Evolutionary conservation across 371 early-diverging fungal genomes (phyloP).

Genomic region (Entomophthora muscae): DNA sequence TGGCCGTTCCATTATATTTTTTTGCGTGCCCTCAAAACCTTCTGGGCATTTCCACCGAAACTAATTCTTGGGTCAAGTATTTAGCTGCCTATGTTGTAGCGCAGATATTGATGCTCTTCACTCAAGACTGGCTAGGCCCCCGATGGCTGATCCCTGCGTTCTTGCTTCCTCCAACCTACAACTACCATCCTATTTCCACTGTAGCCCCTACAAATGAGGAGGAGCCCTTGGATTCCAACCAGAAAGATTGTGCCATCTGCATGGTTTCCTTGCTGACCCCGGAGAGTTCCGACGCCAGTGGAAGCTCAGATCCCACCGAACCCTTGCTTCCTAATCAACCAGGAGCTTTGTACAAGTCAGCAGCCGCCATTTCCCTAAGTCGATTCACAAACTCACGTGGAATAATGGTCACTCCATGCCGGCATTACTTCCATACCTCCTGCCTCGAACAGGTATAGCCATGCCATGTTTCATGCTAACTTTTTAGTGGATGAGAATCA

Average conservation of each 20-base stretch:
- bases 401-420: conserved; percentile 3
- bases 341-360: neutral
- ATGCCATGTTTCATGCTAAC: neutral
- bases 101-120: neutral
- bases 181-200: neutral
- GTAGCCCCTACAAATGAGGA: neutral
- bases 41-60: neutral
- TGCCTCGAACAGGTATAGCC: conserved; percentile 7
- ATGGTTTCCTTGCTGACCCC: conserved; percentile 2
- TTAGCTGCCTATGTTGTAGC: neutral
- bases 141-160: conserved; percentile 2
- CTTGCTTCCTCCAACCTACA: neutral
- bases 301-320: neutral
- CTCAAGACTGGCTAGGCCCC: conserved; percentile 3
- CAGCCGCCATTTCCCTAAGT: neutral
- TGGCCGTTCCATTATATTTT: conserved; percentile 2
- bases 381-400: neutral
- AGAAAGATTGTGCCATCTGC: conserved; percentile 7
- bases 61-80: conserved; percentile 4
- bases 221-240: neutral
- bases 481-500: conserved; percentile 8
- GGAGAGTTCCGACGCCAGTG: neutral
- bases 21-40: neutral
- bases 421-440: conserved; percentile 2
- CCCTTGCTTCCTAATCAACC: neutral